phyloP scores from a whole-genome alignment of 345 rosid species.

The Ricinus communis region DNA sequence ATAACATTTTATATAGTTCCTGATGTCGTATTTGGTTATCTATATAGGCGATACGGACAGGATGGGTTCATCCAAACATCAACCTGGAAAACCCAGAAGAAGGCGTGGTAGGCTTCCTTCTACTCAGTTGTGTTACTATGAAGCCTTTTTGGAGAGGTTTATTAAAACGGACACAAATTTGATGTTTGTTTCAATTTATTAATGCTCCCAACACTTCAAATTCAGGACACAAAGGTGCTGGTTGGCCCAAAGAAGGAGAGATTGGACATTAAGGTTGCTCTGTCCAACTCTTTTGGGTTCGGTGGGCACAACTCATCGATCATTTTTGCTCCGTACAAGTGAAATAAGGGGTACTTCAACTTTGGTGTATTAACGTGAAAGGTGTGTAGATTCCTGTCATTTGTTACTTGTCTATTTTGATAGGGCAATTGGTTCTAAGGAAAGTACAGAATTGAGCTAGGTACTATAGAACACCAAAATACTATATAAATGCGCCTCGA shows the following conservation, averaged over 20 bases:
- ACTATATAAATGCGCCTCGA: no score
- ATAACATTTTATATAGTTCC: neutral
- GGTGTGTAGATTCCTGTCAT: slow-evolving; percentile 5
- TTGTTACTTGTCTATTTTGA: neutral
- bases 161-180: neutral
- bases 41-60: slow-evolving; percentile 80
- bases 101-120: slow-evolving; percentile 59
- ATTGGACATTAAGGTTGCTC: slow-evolving; percentile 71
- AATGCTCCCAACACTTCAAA: slow-evolving; percentile 7
- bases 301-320: slow-evolving; percentile 99
- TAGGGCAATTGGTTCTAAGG: neutral
- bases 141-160: neutral
- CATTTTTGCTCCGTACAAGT: slow-evolving; percentile 87
- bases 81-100: slow-evolving; percentile 82
- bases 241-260: slow-evolving; percentile 89
- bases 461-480: no score
- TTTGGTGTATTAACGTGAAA: slow-evolving; percentile 5
- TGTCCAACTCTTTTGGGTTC: slow-evolving; percentile 89
- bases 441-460: no score
- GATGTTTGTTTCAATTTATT: slow-evolving; percentile 5
- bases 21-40: slow-evolving; percentile 15
- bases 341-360: slow-evolving; percentile 15
- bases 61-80: slow-evolving; percentile 96
- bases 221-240: slow-evolving; percentile 65
- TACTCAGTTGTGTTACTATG: neutral